Conservation (phyloP, 176 grass and related monocot genomes). For the Phoenix dactylifera region DNA sequence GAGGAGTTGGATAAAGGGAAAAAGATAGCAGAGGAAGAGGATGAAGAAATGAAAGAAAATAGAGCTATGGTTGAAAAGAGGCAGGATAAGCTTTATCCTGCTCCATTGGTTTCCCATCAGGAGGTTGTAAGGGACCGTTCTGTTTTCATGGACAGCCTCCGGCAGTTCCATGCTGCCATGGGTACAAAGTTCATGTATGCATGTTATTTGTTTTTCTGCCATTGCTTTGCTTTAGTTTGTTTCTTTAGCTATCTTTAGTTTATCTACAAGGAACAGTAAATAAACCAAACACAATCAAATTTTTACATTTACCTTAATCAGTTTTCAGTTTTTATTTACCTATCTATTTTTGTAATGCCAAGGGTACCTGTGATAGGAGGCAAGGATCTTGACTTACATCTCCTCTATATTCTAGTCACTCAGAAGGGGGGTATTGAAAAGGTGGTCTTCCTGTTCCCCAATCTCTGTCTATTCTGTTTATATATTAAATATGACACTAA, state of each 20-base stretch:
- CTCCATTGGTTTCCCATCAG: slow-evolving; percentile 25
- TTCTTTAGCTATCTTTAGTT: no score
- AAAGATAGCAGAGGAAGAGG: neutral
- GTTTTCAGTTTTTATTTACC: no score
- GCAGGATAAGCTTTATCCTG: slow-evolving; percentile 31
- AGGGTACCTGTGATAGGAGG: slow-evolving; percentile 60
- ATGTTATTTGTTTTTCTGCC: neutral
- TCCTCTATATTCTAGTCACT: slow-evolving; percentile 49
- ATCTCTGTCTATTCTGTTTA: no score
- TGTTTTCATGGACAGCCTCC: slow-evolving; percentile 40
- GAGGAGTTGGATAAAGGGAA: no score
- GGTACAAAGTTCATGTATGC: slow-evolving; percentile 42
- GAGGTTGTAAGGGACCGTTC: slow-evolving; percentile 23
- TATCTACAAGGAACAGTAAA: no score
- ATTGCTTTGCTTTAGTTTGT: neutral
- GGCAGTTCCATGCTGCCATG: slow-evolving; percentile 37
- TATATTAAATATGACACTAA: no score
- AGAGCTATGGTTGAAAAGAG: no score
- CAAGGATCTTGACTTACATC: slow-evolving; percentile 48
- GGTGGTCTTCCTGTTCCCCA: slow-evolving; percentile 14
- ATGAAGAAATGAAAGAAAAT: no score
- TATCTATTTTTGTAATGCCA: neutral
- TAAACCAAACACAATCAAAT: no score
- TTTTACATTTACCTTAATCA: no score
- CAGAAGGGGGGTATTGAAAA: slow-evolving; percentile 41